A percentile compares a stretch with the other conserved stretches of the same genome.
Evolutionary conservation across 352 stramenopile species (phyloP).

Genomic region (Globisporangium abappressorium): DNA sequence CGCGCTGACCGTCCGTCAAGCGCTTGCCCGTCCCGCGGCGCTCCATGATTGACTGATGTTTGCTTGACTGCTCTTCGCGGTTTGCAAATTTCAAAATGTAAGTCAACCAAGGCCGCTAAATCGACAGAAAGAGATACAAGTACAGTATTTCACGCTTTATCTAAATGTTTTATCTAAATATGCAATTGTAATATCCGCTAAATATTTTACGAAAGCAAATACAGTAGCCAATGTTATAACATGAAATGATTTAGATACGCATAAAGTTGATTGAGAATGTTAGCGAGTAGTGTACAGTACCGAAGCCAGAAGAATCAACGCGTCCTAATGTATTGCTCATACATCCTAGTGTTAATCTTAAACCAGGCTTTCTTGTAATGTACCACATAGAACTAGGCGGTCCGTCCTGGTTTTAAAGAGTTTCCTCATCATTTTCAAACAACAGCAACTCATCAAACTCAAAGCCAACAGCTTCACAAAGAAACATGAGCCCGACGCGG

Average conservation of each 20-base stretch:
- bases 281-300: no score
- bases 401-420: background rate
- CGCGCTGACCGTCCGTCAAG: constrained; percentile 42
- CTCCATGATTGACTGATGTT: constrained; percentile 20
- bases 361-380: background rate
- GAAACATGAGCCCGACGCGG: constrained; percentile 4
- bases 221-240: no score
- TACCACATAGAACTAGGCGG: background rate
- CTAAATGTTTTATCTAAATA: background rate
- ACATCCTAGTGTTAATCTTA: background rate
- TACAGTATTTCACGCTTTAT: background rate
- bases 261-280: no score
- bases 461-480: background rate
- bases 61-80: background rate
- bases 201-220: no score
- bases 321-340: background rate
- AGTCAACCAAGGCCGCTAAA: constrained; percentile 4
- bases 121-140: background rate
- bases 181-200: background rate
- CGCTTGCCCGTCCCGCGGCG: constrained; percentile 42
- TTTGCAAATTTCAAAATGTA: constrained; percentile 4
- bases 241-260: no score
- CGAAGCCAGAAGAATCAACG: background rate
- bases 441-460: no score
- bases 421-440: background rate